Percentiles rank a stretch among this genome's conserved stretches.
phyloP scores from a whole-genome alignment of 78 protist genomes.

The Cyanophora paradoxa region DNA sequence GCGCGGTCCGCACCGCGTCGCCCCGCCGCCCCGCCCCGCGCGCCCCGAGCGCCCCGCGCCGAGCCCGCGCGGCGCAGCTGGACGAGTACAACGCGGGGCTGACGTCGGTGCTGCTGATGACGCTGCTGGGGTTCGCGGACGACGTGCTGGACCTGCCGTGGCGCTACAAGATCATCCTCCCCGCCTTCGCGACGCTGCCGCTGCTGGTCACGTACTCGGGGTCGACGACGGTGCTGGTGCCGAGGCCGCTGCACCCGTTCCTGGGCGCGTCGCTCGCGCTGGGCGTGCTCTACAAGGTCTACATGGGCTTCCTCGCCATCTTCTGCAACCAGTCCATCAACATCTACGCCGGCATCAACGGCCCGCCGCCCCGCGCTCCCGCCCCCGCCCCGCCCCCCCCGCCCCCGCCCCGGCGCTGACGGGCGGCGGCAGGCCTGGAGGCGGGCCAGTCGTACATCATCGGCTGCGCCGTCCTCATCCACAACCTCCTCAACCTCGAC shows the following conservation, averaged over 20 bases:
- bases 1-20: neutral
- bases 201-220: conserved; percentile 62
- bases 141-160: conserved; percentile 89
- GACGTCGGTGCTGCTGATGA: conserved; percentile 74
- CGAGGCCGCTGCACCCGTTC: conserved; percentile 13
- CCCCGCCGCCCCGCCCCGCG: neutral
- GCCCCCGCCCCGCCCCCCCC: too few relatives aligned
- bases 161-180: conserved; percentile 79
- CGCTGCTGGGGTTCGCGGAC: conserved; percentile 94
- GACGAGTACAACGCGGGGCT: conserved; percentile 78
- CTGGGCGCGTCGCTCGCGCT: neutral
- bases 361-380: too few relatives aligned
- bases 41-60: neutral
- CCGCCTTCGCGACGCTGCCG: conserved; percentile 87
- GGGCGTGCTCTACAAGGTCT: conserved; percentile 52
- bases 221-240: conserved; percentile 13
- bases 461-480: conserved; percentile 15
- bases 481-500: conserved; percentile 46
- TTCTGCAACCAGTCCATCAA: conserved; percentile 94
- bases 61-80: conserved; percentile 14
- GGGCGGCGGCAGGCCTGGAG: too few relatives aligned
- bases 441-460: conserved; percentile 86
- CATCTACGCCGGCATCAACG: conserved; percentile 89
- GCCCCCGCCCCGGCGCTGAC: too few relatives aligned
- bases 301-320: conserved; percentile 74